Evolutionary conservation across 148 eudicot genomes (phyloP).

Genomic region (Cornus florida): DNA sequence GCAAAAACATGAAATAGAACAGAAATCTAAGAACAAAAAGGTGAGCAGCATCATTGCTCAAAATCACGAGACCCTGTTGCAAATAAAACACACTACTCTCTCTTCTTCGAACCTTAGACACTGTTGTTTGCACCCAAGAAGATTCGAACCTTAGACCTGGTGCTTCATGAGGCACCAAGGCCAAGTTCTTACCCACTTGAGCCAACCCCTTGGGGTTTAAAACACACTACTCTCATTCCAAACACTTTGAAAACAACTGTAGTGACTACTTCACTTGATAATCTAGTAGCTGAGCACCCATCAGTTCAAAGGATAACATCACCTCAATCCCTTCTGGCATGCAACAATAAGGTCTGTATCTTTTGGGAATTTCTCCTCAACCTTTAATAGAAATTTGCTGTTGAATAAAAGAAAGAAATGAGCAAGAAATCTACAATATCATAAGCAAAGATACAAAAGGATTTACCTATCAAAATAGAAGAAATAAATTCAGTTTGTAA

Average conservation of each 20-base stretch:
- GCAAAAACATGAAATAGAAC: too few relatives aligned
- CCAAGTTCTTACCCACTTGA: too few relatives aligned
- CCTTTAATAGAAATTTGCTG: constrained; percentile 61
- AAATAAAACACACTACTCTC: too few relatives aligned
- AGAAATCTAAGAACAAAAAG: too few relatives aligned
- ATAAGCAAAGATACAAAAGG: too few relatives aligned
- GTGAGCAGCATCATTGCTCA: too few relatives aligned
- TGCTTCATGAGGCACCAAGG: too few relatives aligned
- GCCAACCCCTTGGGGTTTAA: background rate
- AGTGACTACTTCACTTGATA: background rate
- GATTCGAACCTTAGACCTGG: too few relatives aligned
- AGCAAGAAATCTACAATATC: background rate
- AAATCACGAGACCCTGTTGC: too few relatives aligned
- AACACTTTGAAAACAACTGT: background rate
- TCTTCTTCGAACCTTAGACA: too few relatives aligned
- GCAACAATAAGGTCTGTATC: constrained; percentile 94
- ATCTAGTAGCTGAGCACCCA: background rate
- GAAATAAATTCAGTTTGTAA: too few relatives aligned
- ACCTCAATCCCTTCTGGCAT: constrained; percentile 98
- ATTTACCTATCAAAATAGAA: background rate
- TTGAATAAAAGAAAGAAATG: constrained; percentile 14
- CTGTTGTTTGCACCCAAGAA: too few relatives aligned
- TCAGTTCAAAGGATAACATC: background rate
- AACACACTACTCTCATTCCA: background rate
- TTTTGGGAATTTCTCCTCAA: constrained; percentile 63